phyloP scores from a whole-genome alignment of 306 rosid species.

The Cicer bijugum region DNA sequence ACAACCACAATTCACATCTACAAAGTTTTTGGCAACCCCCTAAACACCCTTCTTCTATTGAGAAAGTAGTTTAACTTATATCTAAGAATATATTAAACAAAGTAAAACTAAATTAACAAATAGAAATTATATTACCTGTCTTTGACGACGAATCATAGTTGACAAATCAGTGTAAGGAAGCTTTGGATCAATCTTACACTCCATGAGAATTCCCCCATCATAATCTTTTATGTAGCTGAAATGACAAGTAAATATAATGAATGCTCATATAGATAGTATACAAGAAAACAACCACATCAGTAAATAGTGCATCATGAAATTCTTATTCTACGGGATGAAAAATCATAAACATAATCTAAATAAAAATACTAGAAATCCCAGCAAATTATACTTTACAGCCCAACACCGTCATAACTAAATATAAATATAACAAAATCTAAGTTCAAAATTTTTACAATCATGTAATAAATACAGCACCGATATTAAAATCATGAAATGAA shows the following conservation, averaged over 20 bases:
- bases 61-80: not conserved
- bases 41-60: constrained; percentile 15
- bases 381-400: not conserved
- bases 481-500: constrained; percentile 18
- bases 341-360: constrained; percentile 5
- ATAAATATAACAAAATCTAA: constrained; percentile 3
- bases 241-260: constrained; percentile 38
- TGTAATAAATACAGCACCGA: not conserved
- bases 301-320: constrained; percentile 9
- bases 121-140: constrained; percentile 64
- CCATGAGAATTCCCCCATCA: constrained; percentile 97
- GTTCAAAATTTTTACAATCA: not conserved
- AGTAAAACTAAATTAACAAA: constrained; percentile 36
- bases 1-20: not conserved
- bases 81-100: constrained; percentile 10
- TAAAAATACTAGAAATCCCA: constrained; percentile 15
- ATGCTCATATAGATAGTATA: constrained; percentile 22
- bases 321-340: constrained; percentile 12
- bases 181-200: constrained; percentile 94
- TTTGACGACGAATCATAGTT: constrained; percentile 91
- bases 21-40: constrained; percentile 11
- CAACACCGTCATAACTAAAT: not conserved
- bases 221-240: constrained; percentile 95
- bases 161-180: constrained; percentile 92
- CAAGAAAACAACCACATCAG: not conserved